A percentile compares a stretch with the other conserved stretches of the same genome.
Evolutionary conservation across 306 rosid genomes (phyloP).

Genomic region (Gastrolobium villosum): DNA sequence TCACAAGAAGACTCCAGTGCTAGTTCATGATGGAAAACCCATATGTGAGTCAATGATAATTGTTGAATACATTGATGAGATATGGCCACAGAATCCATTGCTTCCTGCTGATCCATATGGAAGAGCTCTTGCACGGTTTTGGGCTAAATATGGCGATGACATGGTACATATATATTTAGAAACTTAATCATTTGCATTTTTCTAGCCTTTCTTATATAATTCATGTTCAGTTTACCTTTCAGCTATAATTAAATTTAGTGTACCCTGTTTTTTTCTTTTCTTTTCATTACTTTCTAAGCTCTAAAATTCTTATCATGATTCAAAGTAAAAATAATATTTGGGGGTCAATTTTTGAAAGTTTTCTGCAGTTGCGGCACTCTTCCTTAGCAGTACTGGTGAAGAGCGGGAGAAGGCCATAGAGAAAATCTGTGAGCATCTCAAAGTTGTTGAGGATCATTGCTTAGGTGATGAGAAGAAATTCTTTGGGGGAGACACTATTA

Average conservation of each 20-base stretch:
- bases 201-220: background rate
- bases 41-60: constrained; percentile 63
- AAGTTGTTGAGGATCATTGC: constrained; percentile 42
- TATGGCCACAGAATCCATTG: constrained; percentile 59
- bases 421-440: constrained; percentile 20
- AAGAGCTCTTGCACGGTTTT: constrained; percentile 61
- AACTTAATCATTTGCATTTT: background rate
- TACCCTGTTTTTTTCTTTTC: too few species aligned
- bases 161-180: constrained; percentile 27
- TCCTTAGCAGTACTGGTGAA: background rate
- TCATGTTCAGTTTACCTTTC: too few species aligned
- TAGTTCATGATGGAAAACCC: constrained; percentile 65
- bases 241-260: too few species aligned
- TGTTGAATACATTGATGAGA: constrained; percentile 62
- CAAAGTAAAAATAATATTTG: background rate
- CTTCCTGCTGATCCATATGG: constrained; percentile 57
- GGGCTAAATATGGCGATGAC: constrained; percentile 49
- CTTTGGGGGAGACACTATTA: constrained; percentile 50
- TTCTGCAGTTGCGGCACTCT: background rate
- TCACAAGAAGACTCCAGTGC: constrained; percentile 61
- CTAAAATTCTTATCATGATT: too few species aligned
- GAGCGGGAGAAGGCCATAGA: constrained; percentile 34
- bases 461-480: constrained; percentile 35
- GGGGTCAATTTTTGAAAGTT: background rate
- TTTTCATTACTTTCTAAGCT: too few species aligned